Evolutionary conservation across 2,329 filamentous ascomycete species (phyloP).

Genomic region (Arthrobotrys pseudoclavata): DNA sequence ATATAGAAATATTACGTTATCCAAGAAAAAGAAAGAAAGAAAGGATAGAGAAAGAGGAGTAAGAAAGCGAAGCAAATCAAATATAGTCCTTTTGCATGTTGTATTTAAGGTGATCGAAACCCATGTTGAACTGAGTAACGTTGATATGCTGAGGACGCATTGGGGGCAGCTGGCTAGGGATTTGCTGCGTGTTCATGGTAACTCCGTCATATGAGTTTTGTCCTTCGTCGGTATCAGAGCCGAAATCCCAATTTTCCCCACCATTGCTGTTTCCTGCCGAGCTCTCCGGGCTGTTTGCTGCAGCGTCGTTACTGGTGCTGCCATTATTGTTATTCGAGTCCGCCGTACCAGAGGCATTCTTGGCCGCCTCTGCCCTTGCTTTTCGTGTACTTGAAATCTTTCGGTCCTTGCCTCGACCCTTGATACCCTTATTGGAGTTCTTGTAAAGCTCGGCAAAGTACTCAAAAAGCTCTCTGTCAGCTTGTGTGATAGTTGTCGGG

Average conservation of each 20-base stretch:
- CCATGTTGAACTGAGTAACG: conserved; percentile 52
- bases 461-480: conserved; percentile 82
- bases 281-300: conserved; percentile 48
- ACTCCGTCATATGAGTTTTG: conserved; percentile 56
- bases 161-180: conserved; percentile 54
- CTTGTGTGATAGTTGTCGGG: conserved; percentile 74
- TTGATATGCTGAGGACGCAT: conserved; percentile 57
- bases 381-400: conserved; percentile 69
- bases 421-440: conserved; percentile 98
- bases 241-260: conserved; percentile 52
- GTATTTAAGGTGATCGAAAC: conserved; percentile 52
- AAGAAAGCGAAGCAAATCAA: background rate
- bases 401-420: conserved; percentile 89
- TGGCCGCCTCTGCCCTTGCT: conserved; percentile 60
- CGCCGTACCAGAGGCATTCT: conserved; percentile 53
- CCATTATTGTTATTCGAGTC: conserved; percentile 36
- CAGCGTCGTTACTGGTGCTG: conserved; percentile 35
- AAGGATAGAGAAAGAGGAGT: background rate
- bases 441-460: conserved; percentile 93
- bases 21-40: conserved; percentile 22
- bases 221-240: conserved; percentile 55
- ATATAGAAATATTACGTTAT: conserved; percentile 45
- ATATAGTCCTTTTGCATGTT: conserved; percentile 49
- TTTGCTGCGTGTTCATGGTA: conserved; percentile 50
- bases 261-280: conserved; percentile 50